Conservation (phyloP, 495 filamentous ascomycete genomes). For the Staphylotrichum longicolle region DNA sequence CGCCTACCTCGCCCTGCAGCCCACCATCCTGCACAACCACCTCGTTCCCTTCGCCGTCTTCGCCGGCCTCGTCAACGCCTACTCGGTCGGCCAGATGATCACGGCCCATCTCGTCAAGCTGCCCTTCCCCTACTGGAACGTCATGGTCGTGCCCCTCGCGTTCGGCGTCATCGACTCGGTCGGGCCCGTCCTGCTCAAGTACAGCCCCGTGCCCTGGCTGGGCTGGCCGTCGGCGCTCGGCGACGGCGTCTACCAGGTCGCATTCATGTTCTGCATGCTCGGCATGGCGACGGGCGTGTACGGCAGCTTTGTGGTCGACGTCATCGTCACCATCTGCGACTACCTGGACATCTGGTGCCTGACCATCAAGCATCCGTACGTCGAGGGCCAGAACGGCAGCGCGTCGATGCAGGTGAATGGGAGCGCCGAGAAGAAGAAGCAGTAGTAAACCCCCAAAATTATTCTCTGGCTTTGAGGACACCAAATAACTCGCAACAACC, state of each 20-base stretch:
- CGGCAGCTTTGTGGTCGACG: slow-evolving; percentile 92
- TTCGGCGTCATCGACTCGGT: slow-evolving; percentile 73
- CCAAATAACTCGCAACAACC: too few species aligned
- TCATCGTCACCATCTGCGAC: slow-evolving; percentile 95
- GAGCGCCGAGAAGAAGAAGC: slow-evolving; percentile 31
- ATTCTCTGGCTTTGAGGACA: too few species aligned
- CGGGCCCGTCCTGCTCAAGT: slow-evolving; percentile 59
- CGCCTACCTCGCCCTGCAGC: slow-evolving; percentile 78
- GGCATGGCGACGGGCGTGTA: slow-evolving; percentile 82
- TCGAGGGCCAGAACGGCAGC: slow-evolving; percentile 39
- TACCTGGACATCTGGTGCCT: slow-evolving; percentile 98
- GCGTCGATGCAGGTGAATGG: slow-evolving; percentile 22
- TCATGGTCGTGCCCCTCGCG: slow-evolving; percentile 65
- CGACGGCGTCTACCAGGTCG: slow-evolving; percentile 71
- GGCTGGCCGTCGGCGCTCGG: slow-evolving; percentile 81
- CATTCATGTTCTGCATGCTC: slow-evolving; percentile 79
- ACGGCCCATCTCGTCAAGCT: slow-evolving; percentile 83
- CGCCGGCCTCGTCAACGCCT: slow-evolving; percentile 85
- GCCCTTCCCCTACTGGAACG: slow-evolving; percentile 83
- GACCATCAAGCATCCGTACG: slow-evolving; percentile 81
- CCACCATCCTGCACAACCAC: slow-evolving; percentile 73
- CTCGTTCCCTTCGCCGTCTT: slow-evolving; percentile 85
- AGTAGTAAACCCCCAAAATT: slow-evolving; percentile 13
- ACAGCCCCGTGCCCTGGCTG: slow-evolving; percentile 54
- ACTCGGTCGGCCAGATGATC: slow-evolving; percentile 93